Conservation (phyloP, 1,284 basidiomycete genomes). For the Xerocomus minutiporus region DNA sequence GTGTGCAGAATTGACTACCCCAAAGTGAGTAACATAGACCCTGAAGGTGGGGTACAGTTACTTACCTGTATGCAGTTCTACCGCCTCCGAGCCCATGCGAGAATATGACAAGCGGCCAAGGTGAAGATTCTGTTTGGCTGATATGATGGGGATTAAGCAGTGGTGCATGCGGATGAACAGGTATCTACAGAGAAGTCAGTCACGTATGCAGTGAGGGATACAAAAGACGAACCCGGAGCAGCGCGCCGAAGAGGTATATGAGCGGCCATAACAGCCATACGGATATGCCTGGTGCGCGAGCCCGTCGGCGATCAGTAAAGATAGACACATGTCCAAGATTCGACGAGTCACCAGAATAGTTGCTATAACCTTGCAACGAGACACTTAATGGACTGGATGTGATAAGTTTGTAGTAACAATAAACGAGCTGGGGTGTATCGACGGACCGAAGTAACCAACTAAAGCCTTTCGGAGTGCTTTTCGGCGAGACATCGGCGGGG, state of each 20-base stretch:
- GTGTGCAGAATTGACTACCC: constrained; percentile 61
- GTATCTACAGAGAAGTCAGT: constrained; percentile 39
- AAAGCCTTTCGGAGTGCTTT: constrained; percentile 37
- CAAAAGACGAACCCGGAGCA: constrained; percentile 37
- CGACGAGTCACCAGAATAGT: constrained; percentile 36
- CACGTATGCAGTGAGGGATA: neutral
- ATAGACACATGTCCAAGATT: neutral
- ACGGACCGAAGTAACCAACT: constrained; percentile 52
- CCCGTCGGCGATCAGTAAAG: neutral
- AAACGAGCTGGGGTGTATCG: neutral
- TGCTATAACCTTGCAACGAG: constrained; percentile 42
- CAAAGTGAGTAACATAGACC: constrained; percentile 2
- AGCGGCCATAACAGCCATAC: constrained; percentile 48
- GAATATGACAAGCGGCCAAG: constrained; percentile 74
- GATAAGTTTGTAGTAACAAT: neutral
- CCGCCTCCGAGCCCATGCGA: constrained; percentile 80
- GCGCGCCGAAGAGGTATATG: constrained; percentile 44
- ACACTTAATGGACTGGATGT: constrained; percentile 39
- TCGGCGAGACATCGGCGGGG: constrained; percentile 39
- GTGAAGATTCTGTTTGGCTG: constrained; percentile 17
- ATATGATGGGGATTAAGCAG: constrained; percentile 40
- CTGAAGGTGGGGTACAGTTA: constrained; percentile 18
- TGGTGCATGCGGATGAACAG: constrained; percentile 53
- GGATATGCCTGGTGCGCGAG: constrained; percentile 29
- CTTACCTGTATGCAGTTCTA: constrained; percentile 60